Percentiles rank a stretch among this genome's conserved stretches.
These are phyloP conservation scores for Xylaria digitata DNA, from an alignment of 2,329 filamentous ascomycete species.

Conservation along the genomic window DNA sequence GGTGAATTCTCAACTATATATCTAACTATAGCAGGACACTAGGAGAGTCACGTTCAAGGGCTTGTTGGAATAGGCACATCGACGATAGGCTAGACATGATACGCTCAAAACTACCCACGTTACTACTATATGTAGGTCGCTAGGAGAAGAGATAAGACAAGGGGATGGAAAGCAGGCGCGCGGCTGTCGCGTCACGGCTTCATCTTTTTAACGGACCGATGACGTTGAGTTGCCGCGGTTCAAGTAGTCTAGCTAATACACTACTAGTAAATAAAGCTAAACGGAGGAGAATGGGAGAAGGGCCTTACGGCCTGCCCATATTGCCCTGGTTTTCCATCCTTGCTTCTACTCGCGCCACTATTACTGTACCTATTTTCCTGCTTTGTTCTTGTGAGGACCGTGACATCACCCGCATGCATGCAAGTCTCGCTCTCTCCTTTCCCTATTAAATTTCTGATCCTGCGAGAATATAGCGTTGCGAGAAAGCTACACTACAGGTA, in stretches of 20 bases:
- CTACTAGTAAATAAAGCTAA: too few species aligned
- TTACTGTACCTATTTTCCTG: background rate
- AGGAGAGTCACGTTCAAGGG: background rate
- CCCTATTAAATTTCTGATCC: background rate
- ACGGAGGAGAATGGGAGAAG: slow-evolving; percentile 2
- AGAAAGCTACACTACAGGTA: background rate
- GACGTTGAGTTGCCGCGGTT: slow-evolving; percentile 42
- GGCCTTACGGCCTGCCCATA: background rate
- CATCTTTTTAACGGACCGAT: slow-evolving; percentile 40
- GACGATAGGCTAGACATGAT: background rate
- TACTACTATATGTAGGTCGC: background rate
- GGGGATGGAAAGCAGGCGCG: slow-evolving; percentile 15
- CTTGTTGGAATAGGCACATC: background rate
- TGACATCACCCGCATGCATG: slow-evolving; percentile 12
- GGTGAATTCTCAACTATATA: too few species aligned
- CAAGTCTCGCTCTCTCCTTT: slow-evolving; percentile 3
- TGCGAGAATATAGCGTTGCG: slow-evolving; percentile 11
- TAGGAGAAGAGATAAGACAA: background rate
- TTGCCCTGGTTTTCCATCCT: too few species aligned
- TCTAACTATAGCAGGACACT: background rate
- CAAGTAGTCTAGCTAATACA: slow-evolving; percentile 39
- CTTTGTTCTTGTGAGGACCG: slow-evolving; percentile 7
- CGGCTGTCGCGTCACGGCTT: slow-evolving; percentile 28
- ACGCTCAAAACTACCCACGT: slow-evolving; percentile 5
- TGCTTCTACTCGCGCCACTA: too few species aligned